Evolutionary conservation across 1,284 basidiomycete species (phyloP).

Genomic region (Malassezia cuniculi): DNA sequence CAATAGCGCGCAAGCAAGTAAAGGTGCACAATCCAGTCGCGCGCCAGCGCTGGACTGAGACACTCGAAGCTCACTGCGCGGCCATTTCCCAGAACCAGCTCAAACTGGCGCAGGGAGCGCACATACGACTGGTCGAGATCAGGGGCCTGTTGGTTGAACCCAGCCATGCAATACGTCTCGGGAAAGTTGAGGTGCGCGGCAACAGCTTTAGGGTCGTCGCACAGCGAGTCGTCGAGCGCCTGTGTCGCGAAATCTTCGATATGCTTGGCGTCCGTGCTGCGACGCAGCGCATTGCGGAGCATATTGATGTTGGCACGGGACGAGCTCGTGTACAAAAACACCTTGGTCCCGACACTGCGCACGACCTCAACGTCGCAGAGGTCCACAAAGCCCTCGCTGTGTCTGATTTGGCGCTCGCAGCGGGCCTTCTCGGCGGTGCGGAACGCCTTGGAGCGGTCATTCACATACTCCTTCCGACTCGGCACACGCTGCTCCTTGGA

Average conservation of each 20-base stretch:
- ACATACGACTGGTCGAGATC: slow-evolving; percentile 46
- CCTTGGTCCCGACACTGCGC: slow-evolving; percentile 47
- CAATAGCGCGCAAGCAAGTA: slow-evolving; percentile 60
- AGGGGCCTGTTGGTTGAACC: not conserved
- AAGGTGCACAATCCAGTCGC: slow-evolving; percentile 66
- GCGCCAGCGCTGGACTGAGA: slow-evolving; percentile 49
- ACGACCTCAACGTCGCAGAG: slow-evolving; percentile 57
- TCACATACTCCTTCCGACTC: slow-evolving; percentile 41
- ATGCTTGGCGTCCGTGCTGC: too few relatives aligned
- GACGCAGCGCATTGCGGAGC: too few relatives aligned
- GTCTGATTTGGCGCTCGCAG: slow-evolving; percentile 56
- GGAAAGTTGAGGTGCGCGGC: not conserved
- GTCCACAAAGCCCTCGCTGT: slow-evolving; percentile 58
- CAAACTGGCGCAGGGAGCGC: slow-evolving; percentile 60
- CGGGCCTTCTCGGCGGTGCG: slow-evolving; percentile 46
- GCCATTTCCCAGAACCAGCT: slow-evolving; percentile 60
- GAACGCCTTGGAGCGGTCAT: slow-evolving; percentile 31
- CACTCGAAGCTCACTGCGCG: slow-evolving; percentile 59
- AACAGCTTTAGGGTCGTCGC: too few relatives aligned
- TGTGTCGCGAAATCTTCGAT: too few relatives aligned
- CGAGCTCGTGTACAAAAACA: slow-evolving; percentile 1
- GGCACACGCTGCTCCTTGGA: slow-evolving; percentile 33
- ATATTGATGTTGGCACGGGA: not conserved
- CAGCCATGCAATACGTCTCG: too few relatives aligned
- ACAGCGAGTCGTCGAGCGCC: too few relatives aligned